A percentile compares a stretch with the other conserved stretches of the same genome.
phyloP scores from a whole-genome alignment of 345 rosid genomes.

The Cardiospermum halicacabum region DNA sequence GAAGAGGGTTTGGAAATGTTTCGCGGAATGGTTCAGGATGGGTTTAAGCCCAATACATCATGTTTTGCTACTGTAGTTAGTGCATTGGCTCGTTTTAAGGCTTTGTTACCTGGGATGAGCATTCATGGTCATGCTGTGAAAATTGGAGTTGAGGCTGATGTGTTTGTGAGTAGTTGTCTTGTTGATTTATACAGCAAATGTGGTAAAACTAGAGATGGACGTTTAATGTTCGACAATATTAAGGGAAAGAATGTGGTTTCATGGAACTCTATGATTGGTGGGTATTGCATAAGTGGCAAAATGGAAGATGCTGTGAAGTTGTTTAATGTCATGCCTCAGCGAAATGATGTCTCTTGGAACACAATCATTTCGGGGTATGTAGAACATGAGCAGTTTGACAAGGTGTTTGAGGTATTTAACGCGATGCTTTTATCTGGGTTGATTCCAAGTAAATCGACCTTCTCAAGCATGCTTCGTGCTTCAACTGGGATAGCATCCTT shows the following conservation, averaged over 20 bases:
- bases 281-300: conserved; percentile 43
- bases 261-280: conserved; percentile 52
- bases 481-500: conserved; percentile 40
- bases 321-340: conserved; percentile 37
- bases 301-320: conserved; percentile 44
- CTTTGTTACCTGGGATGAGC: conserved; percentile 34
- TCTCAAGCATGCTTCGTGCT: conserved; percentile 45
- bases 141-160: conserved; percentile 32
- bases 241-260: conserved; percentile 34
- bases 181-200: conserved; percentile 55
- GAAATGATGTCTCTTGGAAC: conserved; percentile 41
- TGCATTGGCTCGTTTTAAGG: conserved; percentile 36
- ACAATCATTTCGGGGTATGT: conserved; percentile 45
- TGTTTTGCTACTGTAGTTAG: conserved; percentile 43
- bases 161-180: conserved; percentile 34
- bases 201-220: conserved; percentile 34
- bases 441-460: conserved; percentile 37
- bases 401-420: conserved; percentile 35
- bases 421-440: conserved; percentile 44
- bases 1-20: conserved; percentile 46
- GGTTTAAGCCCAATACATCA: conserved; percentile 31
- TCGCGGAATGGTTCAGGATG: conserved; percentile 31
- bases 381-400: conserved; percentile 32
- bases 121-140: conserved; percentile 41
- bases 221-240: conserved; percentile 34